phyloP scores from a whole-genome alignment of 352 stramenopile genomes.

The Albugo candida region DNA sequence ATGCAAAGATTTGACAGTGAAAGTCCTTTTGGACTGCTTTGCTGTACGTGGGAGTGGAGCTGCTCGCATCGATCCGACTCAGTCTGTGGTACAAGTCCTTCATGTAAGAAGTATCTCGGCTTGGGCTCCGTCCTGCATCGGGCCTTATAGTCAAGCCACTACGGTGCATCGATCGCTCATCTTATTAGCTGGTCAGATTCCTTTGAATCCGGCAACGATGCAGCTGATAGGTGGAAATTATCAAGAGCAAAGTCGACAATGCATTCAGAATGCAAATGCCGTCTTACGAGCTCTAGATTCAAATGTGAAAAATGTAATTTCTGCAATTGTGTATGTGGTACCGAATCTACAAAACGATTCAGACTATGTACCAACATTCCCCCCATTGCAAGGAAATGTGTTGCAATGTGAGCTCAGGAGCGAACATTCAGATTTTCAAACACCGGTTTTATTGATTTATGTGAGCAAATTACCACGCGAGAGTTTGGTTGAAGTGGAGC shows the following conservation, averaged over 20 bases:
- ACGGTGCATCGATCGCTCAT: slow-evolving; percentile 80
- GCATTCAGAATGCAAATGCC: slow-evolving; percentile 36
- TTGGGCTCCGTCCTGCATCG: slow-evolving; percentile 97
- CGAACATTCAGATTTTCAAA: slow-evolving; percentile 27
- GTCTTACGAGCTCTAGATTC: slow-evolving; percentile 61
- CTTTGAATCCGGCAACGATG: slow-evolving; percentile 91
- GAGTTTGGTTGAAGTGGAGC: slow-evolving; percentile 54
- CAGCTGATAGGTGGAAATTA: slow-evolving; percentile 35
- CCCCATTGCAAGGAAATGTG: slow-evolving; percentile 10
- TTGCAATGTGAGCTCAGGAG: slow-evolving; percentile 22
- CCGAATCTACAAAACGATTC: slow-evolving; percentile 1
- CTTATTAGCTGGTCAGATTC: slow-evolving; percentile 93
- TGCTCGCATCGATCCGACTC: slow-evolving; percentile 34
- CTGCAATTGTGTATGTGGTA: slow-evolving; percentile 39
- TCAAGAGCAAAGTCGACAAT: slow-evolving; percentile 23
- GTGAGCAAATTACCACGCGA: slow-evolving; percentile 46
- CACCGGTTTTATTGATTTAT: slow-evolving; percentile 36
- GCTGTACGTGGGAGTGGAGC: slow-evolving; percentile 51
- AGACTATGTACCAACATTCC: neutral
- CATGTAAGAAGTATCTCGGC: slow-evolving; percentile 92
- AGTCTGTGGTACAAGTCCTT: slow-evolving; percentile 68
- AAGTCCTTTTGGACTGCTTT: slow-evolving; percentile 83
- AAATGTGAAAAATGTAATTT: slow-evolving; percentile 57
- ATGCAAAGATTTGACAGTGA: slow-evolving; percentile 33
- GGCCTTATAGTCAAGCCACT: slow-evolving; percentile 97